These are phyloP conservation scores for Pythium diclinum DNA, from an alignment of 352 stramenopile genomes.

Conservation along the genomic window DNA sequence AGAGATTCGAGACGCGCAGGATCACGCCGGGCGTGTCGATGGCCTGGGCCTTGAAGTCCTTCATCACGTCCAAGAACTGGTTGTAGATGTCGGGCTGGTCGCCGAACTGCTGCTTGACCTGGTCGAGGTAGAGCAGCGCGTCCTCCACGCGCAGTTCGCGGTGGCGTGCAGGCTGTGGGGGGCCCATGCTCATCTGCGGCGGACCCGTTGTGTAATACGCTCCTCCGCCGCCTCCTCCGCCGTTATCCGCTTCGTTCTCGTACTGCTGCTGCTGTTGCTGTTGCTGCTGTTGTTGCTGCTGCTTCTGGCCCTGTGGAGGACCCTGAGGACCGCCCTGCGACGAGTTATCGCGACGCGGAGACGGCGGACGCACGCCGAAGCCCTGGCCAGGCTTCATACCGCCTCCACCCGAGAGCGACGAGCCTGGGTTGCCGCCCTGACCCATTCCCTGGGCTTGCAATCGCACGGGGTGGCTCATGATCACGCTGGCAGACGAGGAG, in stretches of 20 bases:
- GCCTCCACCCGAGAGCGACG: slow-evolving; percentile 27
- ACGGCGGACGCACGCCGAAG: slow-evolving; percentile 38
- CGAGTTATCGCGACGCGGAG: slow-evolving; percentile 37
- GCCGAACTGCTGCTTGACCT: slow-evolving; percentile 99
- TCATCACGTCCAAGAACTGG: slow-evolving; percentile 99
- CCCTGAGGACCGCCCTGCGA: slow-evolving; percentile 2
- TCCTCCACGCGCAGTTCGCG: slow-evolving; percentile 94
- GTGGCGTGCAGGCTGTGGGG: slow-evolving; percentile 39
- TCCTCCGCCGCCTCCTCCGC: slow-evolving; percentile 5
- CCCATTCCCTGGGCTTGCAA: slow-evolving; percentile 50
- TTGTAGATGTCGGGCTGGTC: slow-evolving; percentile 99
- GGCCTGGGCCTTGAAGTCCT: slow-evolving; percentile 98
- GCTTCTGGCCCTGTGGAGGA: slow-evolving; percentile 12
- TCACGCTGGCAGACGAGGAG: slow-evolving; percentile 30
- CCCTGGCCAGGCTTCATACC: slow-evolving; percentile 35
- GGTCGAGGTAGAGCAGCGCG: slow-evolving; percentile 98
- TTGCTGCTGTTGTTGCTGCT: slow-evolving; percentile 37
- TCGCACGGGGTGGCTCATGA: slow-evolving; percentile 59
- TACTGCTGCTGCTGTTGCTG: slow-evolving; percentile 41
- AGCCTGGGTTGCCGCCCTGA: slow-evolving; percentile 33
- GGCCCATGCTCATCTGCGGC: slow-evolving; percentile 26
- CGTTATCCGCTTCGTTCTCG: slow-evolving; percentile 42
- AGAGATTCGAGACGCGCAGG: slow-evolving; percentile 95
- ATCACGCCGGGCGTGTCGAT: slow-evolving; percentile 99
- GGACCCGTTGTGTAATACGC: slow-evolving; percentile 23